These are phyloP conservation scores for Conringia planisiliqua DNA, from an alignment of 345 rosid species.

Conservation along the genomic window DNA sequence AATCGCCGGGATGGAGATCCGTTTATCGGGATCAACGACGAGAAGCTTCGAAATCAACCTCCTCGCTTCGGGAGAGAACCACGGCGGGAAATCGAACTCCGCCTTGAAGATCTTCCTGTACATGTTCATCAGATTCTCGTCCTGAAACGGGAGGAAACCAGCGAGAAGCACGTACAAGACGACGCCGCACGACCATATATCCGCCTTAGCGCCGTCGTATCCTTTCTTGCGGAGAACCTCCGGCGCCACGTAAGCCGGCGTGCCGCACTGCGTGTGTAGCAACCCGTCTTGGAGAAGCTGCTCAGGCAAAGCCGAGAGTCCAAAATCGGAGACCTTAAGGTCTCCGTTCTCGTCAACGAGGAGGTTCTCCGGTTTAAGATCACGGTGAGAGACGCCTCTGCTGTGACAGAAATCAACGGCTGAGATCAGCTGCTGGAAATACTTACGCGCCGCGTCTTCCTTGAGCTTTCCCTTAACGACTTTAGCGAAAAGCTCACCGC, in stretches of 20 bases:
- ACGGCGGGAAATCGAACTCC: slow-evolving; percentile 63
- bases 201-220: slow-evolving; percentile 76
- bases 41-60: slow-evolving; percentile 61
- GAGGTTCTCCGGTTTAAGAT: slow-evolving; percentile 77
- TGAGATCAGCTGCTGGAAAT: slow-evolving; percentile 65
- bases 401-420: slow-evolving; percentile 82
- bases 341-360: slow-evolving; percentile 64
- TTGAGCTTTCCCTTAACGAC: slow-evolving; percentile 55
- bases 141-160: slow-evolving; percentile 65
- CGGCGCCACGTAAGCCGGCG: slow-evolving; percentile 88
- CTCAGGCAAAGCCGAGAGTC: slow-evolving; percentile 69
- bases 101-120: slow-evolving; percentile 55
- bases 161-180: slow-evolving; percentile 63
- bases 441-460: slow-evolving; percentile 54
- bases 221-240: slow-evolving; percentile 77
- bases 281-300: slow-evolving; percentile 68
- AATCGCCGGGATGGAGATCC: slow-evolving; percentile 64
- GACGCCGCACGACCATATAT: slow-evolving; percentile 89
- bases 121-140: slow-evolving; percentile 63
- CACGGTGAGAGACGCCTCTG: slow-evolving; percentile 77
- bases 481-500: slow-evolving; percentile 75
- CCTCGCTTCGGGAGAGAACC: slow-evolving; percentile 55
- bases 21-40: slow-evolving; percentile 47
- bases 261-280: slow-evolving; percentile 85
- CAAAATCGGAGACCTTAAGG: slow-evolving; percentile 75